phyloP scores from a whole-genome alignment of 2,329 filamentous ascomycete species.

The Pseudogymnoascus sp. region DNA sequence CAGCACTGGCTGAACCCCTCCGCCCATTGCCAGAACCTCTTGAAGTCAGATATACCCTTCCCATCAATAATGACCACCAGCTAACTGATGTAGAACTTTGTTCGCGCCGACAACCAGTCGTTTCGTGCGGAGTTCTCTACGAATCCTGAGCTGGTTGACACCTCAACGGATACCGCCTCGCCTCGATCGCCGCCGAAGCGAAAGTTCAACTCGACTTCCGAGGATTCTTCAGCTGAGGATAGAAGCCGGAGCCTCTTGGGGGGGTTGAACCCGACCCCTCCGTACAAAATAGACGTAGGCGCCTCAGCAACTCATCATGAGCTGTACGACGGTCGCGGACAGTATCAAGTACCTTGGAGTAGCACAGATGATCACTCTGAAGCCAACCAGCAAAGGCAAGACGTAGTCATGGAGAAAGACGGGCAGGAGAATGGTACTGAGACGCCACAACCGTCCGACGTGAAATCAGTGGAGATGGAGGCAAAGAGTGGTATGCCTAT shows the following conservation, averaged over 20 bases:
- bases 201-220: not conserved
- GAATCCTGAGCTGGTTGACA: not conserved
- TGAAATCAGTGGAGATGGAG: not conserved
- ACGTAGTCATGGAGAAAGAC: not conserved
- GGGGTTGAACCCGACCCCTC: not conserved
- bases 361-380: not conserved
- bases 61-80: not conserved
- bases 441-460: not conserved
- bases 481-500: not conserved
- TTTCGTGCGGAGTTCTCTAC: conserved; percentile 42
- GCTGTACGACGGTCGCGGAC: not conserved
- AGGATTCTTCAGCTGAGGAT: not conserved
- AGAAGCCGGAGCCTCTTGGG: not conserved
- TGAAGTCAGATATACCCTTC: conserved; percentile 25
- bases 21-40: conserved; percentile 34
- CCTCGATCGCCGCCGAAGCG: conserved; percentile 5
- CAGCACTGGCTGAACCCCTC: conserved; percentile 33
- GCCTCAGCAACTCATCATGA: not conserved
- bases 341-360: not conserved
- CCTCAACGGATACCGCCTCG: not conserved
- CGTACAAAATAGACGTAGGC: not conserved
- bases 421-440: not conserved
- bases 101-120: conserved; percentile 43
- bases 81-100: conserved; percentile 36
- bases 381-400: not conserved